Evolutionary conservation across 2,329 filamentous ascomycete species (phyloP), one percentile per base, ranked within the genome.

Genomic region (Pseudocercospora macadamiae): DNA sequence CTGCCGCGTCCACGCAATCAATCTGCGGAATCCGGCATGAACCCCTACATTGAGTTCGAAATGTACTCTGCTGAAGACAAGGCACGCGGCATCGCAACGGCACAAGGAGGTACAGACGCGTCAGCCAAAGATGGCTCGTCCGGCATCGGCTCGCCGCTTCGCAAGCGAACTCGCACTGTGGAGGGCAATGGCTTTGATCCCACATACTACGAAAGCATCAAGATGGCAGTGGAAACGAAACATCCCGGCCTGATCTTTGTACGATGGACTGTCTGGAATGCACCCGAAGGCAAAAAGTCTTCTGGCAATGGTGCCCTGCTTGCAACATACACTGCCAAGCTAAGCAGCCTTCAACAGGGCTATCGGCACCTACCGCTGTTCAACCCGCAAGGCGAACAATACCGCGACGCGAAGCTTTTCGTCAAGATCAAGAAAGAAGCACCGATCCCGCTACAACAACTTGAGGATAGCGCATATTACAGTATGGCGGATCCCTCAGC

Each of bases 21-120:
- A 63, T 84, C 87, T n/a, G 80, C 83, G 45, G 88, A 88, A 66
- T 84, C 89, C 62, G 88, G 85, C 59, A 87, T 97, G 76, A 93
- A 97, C 71, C 93, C 95, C 0, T 97, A 96, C 70, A 86, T 97
- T 57, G 93, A 97, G 76, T 89, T 97, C 26, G 93, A 99, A 75
- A 89, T 97, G 71, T 95, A 96, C 73, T 89, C 93, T 69, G 90
- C 93, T 37, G 95, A 97, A 74, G 93, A 97, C 77, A 93, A 95
- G 77, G 86, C 88, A 52, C 90, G 91, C 51, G 88, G 87, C 54
- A 82, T 87, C 55, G 86, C 86, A 18, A 84, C 82, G 52, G 86
- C 86, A 30, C 83, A 87, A 68, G 87, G 87, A 49, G 87, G 86
- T 18, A 82, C 84, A 66, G 83, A 89, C 74, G 83, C 85, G 45